Percentiles rank a stretch among this genome's conserved stretches.
Conservation (phyloP, 371 early-diverging fungal species). For the Synchytrium microbalum region DNA sequence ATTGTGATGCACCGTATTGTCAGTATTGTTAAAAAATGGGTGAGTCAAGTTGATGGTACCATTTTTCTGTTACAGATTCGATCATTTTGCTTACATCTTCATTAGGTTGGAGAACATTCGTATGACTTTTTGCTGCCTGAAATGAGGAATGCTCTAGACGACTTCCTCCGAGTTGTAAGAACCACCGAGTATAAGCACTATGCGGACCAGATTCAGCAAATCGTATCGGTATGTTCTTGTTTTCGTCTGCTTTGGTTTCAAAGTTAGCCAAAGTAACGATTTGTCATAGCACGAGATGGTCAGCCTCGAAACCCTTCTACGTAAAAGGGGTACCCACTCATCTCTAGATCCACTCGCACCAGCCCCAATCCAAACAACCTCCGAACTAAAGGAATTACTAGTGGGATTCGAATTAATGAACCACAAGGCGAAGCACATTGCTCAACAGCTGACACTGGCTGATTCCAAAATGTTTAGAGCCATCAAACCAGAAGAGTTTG, state of each 20-base stretch:
- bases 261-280: too few species aligned
- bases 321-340: background rate
- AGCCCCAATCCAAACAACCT: too few species aligned
- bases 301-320: background rate
- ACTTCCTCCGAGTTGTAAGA: slow-evolving; percentile 14
- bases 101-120: slow-evolving; percentile 16
- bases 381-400: background rate
- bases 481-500: slow-evolving; percentile 26
- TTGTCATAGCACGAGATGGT: background rate
- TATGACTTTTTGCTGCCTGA: slow-evolving; percentile 21
- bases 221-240: slow-evolving; percentile 3
- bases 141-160: slow-evolving; percentile 12
- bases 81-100: background rate
- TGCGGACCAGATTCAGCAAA: slow-evolving; percentile 12
- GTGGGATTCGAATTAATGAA: slow-evolving; percentile 12
- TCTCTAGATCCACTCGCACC: too few species aligned
- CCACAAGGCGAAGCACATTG: slow-evolving; percentile 12
- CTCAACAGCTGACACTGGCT: slow-evolving; percentile 23
- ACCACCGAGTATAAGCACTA: slow-evolving; percentile 10
- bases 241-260: too few species aligned
- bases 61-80: background rate
- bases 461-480: slow-evolving; percentile 24
- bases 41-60: slow-evolving; percentile 4
- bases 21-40: slow-evolving; percentile 27
- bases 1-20: slow-evolving; percentile 17